phyloP scores from a whole-genome alignment of 495 filamentous ascomycete species.

The Bacidia gigantensis region DNA sequence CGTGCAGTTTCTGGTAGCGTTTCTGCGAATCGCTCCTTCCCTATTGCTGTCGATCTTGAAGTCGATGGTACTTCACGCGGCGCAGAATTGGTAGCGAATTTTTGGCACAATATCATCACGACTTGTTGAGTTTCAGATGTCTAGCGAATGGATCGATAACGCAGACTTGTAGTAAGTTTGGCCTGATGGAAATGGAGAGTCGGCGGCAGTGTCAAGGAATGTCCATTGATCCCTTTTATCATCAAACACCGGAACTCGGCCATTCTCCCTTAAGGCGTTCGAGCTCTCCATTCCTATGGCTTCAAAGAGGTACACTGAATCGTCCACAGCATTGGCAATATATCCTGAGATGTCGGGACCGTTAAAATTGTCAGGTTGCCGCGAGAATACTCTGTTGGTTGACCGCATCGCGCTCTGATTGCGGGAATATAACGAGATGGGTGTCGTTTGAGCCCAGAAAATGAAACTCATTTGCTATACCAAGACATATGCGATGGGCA shows the following conservation, averaged over 20 bases:
- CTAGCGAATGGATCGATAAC: constrained; percentile 12
- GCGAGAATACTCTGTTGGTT: constrained; percentile 13
- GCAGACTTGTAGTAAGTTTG: constrained; percentile 15
- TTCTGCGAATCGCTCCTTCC: too few relatives aligned
- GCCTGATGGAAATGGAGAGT: constrained; percentile 13
- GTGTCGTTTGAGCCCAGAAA: constrained; percentile 54
- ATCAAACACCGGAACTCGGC: constrained; percentile 36
- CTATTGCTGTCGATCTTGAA: too few relatives aligned
- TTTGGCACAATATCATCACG: too few relatives aligned
- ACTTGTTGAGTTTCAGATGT: not conserved
- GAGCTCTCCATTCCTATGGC: constrained; percentile 41
- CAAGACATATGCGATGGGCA: constrained; percentile 51
- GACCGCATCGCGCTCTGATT: constrained; percentile 11
- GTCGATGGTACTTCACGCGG: too few relatives aligned
- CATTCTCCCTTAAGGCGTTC: constrained; percentile 39
- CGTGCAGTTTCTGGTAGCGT: too few relatives aligned
- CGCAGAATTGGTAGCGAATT: too few relatives aligned
- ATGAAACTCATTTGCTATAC: constrained; percentile 29
- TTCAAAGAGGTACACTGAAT: constrained; percentile 40
- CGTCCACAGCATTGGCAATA: constrained; percentile 28
- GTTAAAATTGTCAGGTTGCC: constrained; percentile 23
- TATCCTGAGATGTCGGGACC: constrained; percentile 43
- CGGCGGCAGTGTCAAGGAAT: constrained; percentile 10
- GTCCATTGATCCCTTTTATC: constrained; percentile 16
- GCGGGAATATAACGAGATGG: constrained; percentile 40